Evolutionary conservation across 1,284 basidiomycete species (phyloP).

Genomic region (Vanrija sp.): DNA sequence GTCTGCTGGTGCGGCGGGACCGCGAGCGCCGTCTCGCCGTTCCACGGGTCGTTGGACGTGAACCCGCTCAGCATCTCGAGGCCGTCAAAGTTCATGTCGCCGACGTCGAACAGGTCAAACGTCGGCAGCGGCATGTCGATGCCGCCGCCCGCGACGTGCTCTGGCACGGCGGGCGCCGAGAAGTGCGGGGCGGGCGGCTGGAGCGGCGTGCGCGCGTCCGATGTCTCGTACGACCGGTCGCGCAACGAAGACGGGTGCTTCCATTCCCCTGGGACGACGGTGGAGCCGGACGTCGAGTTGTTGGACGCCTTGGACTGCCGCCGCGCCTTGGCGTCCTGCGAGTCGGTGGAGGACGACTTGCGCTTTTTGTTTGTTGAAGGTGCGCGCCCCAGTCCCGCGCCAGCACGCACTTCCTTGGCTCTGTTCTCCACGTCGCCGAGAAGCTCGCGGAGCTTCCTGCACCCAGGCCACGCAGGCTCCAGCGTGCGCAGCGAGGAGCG

Average conservation of each 20-base stretch:
- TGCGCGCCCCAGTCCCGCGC: slow-evolving; percentile 1
- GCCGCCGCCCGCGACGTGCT: not conserved
- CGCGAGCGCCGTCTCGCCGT: not conserved
- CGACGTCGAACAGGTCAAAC: slow-evolving; percentile 33
- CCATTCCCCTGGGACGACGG: not conserved
- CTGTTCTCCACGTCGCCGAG: slow-evolving; percentile 43
- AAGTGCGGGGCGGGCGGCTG: not conserved
- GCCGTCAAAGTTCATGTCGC: slow-evolving; percentile 45
- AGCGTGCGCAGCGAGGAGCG: slow-evolving; percentile 68
- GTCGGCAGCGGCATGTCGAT: slow-evolving; percentile 12
- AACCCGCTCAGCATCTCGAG: slow-evolving; percentile 45
- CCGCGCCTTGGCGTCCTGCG: not conserved
- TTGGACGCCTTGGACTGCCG: not conserved
- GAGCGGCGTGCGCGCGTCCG: not conserved
- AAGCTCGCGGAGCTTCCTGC: slow-evolving; percentile 67
- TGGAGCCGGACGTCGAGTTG: not conserved
- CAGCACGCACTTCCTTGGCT: slow-evolving; percentile 38
- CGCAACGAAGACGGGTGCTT: not conserved
- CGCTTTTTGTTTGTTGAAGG: slow-evolving; percentile 23
- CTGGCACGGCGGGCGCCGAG: not conserved
- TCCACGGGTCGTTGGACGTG: slow-evolving; percentile 21
- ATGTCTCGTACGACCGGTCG: not conserved
- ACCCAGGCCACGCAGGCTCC: slow-evolving; percentile 85
- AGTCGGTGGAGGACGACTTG: slow-evolving; percentile 12
- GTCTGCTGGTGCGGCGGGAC: too few species aligned